A percentile compares a stretch with the other conserved stretches of the same genome.
phyloP scores from a whole-genome alignment of 805 yeast genomes.

The Candida namnaoensis region DNA sequence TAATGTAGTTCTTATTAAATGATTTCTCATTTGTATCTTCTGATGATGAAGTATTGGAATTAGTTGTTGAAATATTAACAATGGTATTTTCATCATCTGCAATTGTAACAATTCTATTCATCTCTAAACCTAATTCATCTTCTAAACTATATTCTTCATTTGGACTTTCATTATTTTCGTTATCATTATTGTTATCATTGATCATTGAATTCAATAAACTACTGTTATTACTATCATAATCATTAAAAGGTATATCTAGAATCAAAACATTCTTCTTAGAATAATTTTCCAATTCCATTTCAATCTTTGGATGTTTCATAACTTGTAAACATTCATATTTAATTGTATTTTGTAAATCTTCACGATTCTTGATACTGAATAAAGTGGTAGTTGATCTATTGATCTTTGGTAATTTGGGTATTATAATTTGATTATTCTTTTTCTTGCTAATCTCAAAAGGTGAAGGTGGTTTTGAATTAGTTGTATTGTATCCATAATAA shows the following conservation, averaged over 20 bases:
- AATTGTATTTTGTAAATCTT: constrained; percentile 1
- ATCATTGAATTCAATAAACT: too few relatives aligned
- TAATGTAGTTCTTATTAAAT: neutral
- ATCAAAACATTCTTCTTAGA: constrained; percentile 17
- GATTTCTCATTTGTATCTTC: too few relatives aligned
- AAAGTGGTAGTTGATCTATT: constrained; percentile 11
- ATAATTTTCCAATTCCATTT: constrained; percentile 8
- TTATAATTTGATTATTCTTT: constrained; percentile 12
- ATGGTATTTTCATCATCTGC: constrained; percentile 4
- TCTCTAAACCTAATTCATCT: too few relatives aligned
- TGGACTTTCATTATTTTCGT: too few relatives aligned
- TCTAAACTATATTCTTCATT: too few relatives aligned
- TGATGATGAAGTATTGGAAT: too few relatives aligned
- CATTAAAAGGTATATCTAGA: constrained; percentile 15
- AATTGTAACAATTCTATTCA: too few relatives aligned
- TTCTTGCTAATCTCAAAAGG: constrained; percentile 3
- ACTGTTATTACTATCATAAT: neutral
- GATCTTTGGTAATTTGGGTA: constrained; percentile 19
- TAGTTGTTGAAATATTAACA: neutral
- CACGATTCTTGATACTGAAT: constrained; percentile 6
- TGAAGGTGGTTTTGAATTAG: constrained; percentile 1
- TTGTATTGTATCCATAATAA: neutral
- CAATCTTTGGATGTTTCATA: constrained; percentile 5
- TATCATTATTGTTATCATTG: too few relatives aligned
- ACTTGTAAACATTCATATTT: constrained; percentile 5